Evolutionary conservation across 371 early-diverging fungal genomes (phyloP).

Genomic region (Apophysomyces trapeziformis): DNA sequence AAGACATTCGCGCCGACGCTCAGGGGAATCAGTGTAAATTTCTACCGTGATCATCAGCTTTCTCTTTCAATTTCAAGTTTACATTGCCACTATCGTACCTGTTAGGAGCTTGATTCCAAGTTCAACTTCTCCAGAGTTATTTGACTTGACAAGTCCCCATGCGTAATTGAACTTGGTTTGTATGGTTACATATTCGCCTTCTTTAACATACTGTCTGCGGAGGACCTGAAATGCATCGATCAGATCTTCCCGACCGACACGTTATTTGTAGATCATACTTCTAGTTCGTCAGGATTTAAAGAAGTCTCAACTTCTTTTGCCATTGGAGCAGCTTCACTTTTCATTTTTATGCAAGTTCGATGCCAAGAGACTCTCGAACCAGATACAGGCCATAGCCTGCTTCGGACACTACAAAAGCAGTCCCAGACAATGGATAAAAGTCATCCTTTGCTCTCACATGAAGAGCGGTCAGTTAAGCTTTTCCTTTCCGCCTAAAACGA

Average conservation of each 20-base stretch:
- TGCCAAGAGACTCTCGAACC: background rate
- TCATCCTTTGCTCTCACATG: no score
- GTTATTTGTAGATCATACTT: constrained; percentile 25
- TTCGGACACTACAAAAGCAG: no score
- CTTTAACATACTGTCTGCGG: constrained; percentile 72
- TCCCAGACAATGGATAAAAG: no score
- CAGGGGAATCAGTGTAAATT: constrained; percentile 82
- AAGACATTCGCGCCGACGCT: constrained; percentile 91
- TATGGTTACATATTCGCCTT: constrained; percentile 66
- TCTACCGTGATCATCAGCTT: constrained; percentile 49
- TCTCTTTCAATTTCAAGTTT: background rate
- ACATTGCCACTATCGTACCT: constrained; percentile 44
- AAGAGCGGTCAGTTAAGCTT: no score
- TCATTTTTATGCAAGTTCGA: constrained; percentile 21
- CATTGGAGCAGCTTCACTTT: constrained; percentile 37
- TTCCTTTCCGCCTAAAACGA: no score
- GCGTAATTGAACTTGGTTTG: constrained; percentile 97
- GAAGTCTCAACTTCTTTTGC: constrained; percentile 47
- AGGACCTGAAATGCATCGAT: constrained; percentile 55
- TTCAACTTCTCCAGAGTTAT: constrained; percentile 65
- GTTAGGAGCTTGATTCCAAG: constrained; percentile 80
- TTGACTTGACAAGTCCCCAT: constrained; percentile 88
- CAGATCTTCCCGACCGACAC: background rate
- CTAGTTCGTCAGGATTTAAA: constrained; percentile 42
- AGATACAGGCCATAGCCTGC: no score